Evolutionary conservation across 73 alveolate species (phyloP), one percentile per base, ranked within the genome.

Genomic region (Stentor coeruleus): DNA sequence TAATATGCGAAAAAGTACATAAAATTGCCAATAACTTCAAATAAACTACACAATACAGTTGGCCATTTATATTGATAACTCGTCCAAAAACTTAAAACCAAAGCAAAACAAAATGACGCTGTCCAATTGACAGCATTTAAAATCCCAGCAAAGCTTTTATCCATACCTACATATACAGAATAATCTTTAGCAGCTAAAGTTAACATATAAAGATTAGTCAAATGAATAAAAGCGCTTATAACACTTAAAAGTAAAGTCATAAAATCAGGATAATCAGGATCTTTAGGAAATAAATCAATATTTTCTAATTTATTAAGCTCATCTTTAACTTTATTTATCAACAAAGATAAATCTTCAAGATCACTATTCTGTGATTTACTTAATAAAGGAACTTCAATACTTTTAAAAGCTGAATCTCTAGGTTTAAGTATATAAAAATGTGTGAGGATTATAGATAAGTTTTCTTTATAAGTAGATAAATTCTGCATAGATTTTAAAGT

Each of bases 1-100:
- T 66, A 37, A 66, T 66, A 66, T 20, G 79, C 36, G n/a, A 66
- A 66, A 66, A 66, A 66, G 37, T 66, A 66, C 79, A 66, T 33
- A 20, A 66, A 66, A 66, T 66, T 66, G 15, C 79, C 79, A 66
- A 33, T 40, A 11, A 31, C 79, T 11, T 15, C 11, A 11, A 66
- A 20, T 20, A 66, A 33, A 20, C 40, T 40, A 66, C 79, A 66
- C 20, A 66, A 20, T 33, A 31, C 39, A 26, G 79, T 66, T 1
- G 79, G 79, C n/a, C n/a, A 14, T 66, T 66, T 66, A 33, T 26
- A 66, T 26, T 66, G 39, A 31, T 26, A 66, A 66, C 33, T 33
- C n/a, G 40, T 33, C 37, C 79, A 66, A 31, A 26, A 66, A 33
- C 39, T 66, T 28, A 28, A 66, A 28, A 66, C 0, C n/a, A 66